Percentiles rank a stretch among this genome's conserved stretches.
Evolutionary conservation across 352 stramenopile genomes (phyloP).

Genomic region (Globisporangium recalcitrans): DNA sequence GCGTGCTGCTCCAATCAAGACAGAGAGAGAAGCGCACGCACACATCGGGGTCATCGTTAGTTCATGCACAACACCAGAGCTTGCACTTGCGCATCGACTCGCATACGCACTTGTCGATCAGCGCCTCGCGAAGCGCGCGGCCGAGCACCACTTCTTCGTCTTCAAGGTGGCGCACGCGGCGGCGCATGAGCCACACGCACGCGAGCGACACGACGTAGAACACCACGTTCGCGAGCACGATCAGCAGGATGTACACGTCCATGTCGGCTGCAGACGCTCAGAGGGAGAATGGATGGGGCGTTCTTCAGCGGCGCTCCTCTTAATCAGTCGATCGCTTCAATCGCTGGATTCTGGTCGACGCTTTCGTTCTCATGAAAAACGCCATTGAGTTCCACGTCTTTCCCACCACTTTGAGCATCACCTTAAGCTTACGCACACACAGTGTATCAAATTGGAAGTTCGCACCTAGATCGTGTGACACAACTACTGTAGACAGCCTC

Average conservation of each 20-base stretch:
- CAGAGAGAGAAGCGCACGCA: background rate
- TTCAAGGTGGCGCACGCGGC: slow-evolving; percentile 2
- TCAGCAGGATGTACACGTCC: slow-evolving; percentile 8
- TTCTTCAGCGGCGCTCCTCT: background rate
- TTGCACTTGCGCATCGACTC: background rate
- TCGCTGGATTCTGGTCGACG: background rate
- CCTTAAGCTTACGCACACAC: no score
- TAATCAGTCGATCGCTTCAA: background rate
- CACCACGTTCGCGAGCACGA: slow-evolving; percentile 9
- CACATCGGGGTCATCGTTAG: background rate
- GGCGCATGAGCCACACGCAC: slow-evolving; percentile 10
- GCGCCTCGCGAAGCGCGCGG: slow-evolving; percentile 6
- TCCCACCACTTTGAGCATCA: no score
- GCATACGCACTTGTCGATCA: slow-evolving; percentile 1
- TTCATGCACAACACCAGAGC: background rate
- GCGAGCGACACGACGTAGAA: slow-evolving; percentile 11
- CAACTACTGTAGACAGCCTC: background rate
- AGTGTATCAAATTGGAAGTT: no score
- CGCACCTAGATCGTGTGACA: background rate
- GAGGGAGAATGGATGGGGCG: background rate
- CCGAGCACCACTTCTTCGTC: background rate
- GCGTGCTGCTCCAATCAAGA: background rate
- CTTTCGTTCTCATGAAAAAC: background rate
- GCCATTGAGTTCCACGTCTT: no score
- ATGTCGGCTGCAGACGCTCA: background rate